These are phyloP conservation scores for Chloranthus sessilifolius DNA, from an alignment of 164 flowering plant species.

Conservation along the genomic window DNA sequence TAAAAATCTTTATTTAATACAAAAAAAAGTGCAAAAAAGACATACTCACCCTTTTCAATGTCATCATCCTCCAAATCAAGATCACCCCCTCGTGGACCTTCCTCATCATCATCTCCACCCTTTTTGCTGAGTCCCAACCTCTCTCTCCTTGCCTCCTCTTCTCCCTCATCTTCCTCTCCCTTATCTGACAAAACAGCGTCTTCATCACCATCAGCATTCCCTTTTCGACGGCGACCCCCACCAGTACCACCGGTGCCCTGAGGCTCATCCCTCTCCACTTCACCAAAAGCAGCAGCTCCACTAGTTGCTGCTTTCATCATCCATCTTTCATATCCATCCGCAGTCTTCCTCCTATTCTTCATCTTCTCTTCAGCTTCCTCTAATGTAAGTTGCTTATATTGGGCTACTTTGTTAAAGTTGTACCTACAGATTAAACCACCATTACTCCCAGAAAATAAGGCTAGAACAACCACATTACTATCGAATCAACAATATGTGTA, in stretches of 20 bases:
- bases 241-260: constrained; percentile 42
- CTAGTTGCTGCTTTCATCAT: constrained; percentile 95
- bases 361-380: constrained; percentile 99
- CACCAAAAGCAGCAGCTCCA: constrained; percentile 95
- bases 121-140: constrained; percentile 69
- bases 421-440: constrained; percentile 42
- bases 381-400: constrained; percentile 94
- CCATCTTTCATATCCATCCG: constrained; percentile 97
- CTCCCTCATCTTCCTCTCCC: constrained; percentile 90
- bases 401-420: constrained; percentile 95
- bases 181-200: constrained; percentile 61
- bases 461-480: not conserved
- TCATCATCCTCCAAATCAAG: constrained; percentile 89
- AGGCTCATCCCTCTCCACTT: constrained; percentile 52
- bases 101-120: constrained; percentile 83
- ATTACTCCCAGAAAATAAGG: not conserved
- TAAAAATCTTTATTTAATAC: too few relatives aligned
- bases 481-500: too few relatives aligned
- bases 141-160: constrained; percentile 71
- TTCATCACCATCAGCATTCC: constrained; percentile 66
- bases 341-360: constrained; percentile 82
- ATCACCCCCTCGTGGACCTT: constrained; percentile 82
- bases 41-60: constrained; percentile 73
- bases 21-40: not conserved
- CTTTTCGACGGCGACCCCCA: constrained; percentile 59